These are phyloP conservation scores for Amaranthus cruentus DNA, from an alignment of 148 eudicot species.

Conservation along the genomic window DNA sequence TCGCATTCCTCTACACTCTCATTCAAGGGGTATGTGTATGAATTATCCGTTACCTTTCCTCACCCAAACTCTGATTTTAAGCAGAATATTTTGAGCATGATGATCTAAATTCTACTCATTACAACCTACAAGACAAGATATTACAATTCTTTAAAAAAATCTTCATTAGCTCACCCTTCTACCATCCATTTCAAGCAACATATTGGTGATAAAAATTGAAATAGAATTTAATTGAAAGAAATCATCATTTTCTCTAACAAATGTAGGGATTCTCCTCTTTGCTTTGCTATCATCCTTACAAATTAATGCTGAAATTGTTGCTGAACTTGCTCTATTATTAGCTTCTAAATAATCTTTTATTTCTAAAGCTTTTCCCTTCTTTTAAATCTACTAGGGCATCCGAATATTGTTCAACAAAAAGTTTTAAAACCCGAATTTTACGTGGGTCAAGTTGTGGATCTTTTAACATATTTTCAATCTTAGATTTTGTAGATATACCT, in stretches of 20 bases:
- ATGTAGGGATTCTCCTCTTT: background rate
- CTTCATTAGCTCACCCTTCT: background rate
- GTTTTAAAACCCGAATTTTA: background rate
- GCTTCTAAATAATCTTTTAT: background rate
- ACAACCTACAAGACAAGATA: too few relatives aligned
- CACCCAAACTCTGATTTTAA: too few relatives aligned
- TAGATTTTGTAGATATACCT: background rate
- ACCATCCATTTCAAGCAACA: background rate
- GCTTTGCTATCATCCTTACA: conserved; percentile 14
- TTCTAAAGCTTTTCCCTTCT: conserved; percentile 4
- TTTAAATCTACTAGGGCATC: conserved; percentile 9
- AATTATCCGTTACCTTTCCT: too few relatives aligned
- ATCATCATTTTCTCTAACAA: background rate
- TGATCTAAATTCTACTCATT: too few relatives aligned
- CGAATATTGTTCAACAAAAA: conserved; percentile 7
- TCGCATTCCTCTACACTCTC: too few relatives aligned
- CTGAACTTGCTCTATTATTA: conserved; percentile 11
- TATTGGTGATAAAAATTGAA: conserved; percentile 2
- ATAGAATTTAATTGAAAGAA: conserved; percentile 7
- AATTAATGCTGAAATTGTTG: background rate
- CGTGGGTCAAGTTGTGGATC: conserved; percentile 10
- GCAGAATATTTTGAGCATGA: too few relatives aligned
- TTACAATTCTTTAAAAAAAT: too few relatives aligned
- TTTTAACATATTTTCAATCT: background rate
- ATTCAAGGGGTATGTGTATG: too few relatives aligned